A percentile compares a stretch with the other conserved stretches of the same genome.
These are phyloP conservation scores for Mallotus repandus DNA, from an alignment of 441 rosid genomes.

Conservation along the genomic window DNA sequence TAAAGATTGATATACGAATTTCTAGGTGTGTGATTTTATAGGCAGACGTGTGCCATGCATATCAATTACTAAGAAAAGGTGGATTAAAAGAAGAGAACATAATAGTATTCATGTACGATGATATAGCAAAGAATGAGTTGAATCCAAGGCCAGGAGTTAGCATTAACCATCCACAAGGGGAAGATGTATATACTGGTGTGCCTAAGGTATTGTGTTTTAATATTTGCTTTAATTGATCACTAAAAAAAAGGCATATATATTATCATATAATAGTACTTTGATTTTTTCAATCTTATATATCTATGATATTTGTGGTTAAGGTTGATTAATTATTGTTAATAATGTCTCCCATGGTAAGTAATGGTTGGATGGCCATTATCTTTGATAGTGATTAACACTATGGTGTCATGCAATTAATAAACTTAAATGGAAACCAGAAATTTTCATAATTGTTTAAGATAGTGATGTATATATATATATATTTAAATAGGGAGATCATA, in stretches of 20 bases:
- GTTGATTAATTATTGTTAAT: not conserved
- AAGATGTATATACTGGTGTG: conserved; percentile 75
- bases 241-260: no score
- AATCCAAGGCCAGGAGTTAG: conserved; percentile 83
- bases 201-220: conserved; percentile 57
- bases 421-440: not conserved
- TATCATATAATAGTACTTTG: not conserved
- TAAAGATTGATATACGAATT: not conserved
- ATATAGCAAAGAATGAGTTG: conserved; percentile 57
- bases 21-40: conserved; percentile 16
- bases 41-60: conserved; percentile 98
- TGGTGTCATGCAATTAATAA: no score
- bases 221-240: no score
- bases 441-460: not conserved
- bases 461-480: no score
- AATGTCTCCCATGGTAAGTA: not conserved
- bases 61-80: conserved; percentile 76
- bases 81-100: conserved; percentile 87
- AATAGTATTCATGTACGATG: conserved; percentile 89
- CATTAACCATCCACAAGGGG: conserved; percentile 82
- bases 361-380: not conserved
- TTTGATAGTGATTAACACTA: conserved; percentile 9
- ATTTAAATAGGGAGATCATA: no score
- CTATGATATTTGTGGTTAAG: conserved; percentile 1
- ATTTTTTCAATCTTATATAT: no score